A percentile compares a stretch with the other conserved stretches of the same genome.
phyloP scores from a whole-genome alignment of 768 basidiomycete species.

The Peribolospora kevripleyi region DNA sequence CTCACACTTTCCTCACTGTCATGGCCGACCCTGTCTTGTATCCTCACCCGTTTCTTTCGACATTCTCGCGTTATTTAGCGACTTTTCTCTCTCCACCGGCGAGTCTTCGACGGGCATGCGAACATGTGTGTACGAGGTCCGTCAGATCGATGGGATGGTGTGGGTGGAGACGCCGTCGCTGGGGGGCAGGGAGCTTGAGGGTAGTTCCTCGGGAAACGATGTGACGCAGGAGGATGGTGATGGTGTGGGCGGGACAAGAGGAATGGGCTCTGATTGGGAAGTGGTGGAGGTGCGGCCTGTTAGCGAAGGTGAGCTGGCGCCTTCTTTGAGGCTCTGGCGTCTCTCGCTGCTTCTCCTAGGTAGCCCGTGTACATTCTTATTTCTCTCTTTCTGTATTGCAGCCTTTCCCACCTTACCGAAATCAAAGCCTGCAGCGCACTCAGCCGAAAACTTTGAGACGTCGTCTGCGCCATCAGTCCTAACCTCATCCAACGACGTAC shows the following conservation, averaged over 20 bases:
- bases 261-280: conserved; percentile 32
- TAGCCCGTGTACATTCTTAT: not conserved
- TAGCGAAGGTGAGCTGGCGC: conserved; percentile 32
- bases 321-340: not conserved
- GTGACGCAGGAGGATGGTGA: no score
- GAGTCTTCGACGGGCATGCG: conserved; percentile 1
- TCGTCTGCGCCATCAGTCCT: no score
- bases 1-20: no score
- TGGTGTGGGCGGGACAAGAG: not conserved
- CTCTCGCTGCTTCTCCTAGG: not conserved
- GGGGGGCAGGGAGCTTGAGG: no score
- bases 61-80: no score
- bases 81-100: not conserved
- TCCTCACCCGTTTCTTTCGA: no score
- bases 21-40: no score
- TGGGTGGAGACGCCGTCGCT: not conserved
- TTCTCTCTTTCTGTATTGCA: not conserved
- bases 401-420: no score
- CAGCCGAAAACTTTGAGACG: no score
- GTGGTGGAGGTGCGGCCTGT: conserved; percentile 44
- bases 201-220: no score
- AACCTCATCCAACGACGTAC: no score
- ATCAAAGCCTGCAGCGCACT: no score
- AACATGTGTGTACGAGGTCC: conserved; percentile 2
- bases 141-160: not conserved